Evolutionary conservation across 2,329 filamentous ascomycete genomes (phyloP).

Genomic region (Talaromyces funiculosus): DNA sequence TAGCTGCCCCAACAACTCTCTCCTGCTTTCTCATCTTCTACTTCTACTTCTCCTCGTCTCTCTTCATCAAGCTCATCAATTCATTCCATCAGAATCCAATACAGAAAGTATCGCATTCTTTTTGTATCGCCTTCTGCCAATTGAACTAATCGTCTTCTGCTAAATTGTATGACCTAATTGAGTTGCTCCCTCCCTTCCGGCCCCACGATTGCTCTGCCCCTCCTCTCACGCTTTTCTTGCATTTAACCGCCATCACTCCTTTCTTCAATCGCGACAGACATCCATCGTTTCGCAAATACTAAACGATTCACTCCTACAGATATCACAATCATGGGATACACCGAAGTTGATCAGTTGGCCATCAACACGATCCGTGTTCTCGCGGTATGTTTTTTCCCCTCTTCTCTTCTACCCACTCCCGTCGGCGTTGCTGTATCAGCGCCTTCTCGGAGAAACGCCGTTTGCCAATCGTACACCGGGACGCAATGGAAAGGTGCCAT

Average conservation of each 20-base stretch:
- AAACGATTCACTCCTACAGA: slow-evolving; percentile 19
- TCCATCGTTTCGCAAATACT: not conserved
- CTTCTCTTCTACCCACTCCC: slow-evolving; percentile 2
- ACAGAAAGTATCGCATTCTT: slow-evolving; percentile 3
- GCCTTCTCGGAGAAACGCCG: slow-evolving; percentile 6
- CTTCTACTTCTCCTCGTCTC: slow-evolving; percentile 16
- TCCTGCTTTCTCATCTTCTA: slow-evolving; percentile 12
- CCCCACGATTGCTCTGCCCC: slow-evolving; percentile 6
- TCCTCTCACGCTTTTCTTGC: not conserved
- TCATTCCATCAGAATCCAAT: slow-evolving; percentile 12
- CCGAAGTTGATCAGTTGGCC: slow-evolving; percentile 78
- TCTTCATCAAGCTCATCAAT: slow-evolving; percentile 17
- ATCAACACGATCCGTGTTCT: slow-evolving; percentile 98
- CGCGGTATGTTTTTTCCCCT: slow-evolving; percentile 62
- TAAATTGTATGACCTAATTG: not conserved
- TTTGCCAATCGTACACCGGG: slow-evolving; percentile 1
- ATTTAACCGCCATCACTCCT: not conserved
- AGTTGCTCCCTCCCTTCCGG: not conserved
- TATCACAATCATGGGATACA: slow-evolving; percentile 70
- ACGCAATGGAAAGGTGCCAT: not conserved
- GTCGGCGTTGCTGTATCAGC: not conserved
- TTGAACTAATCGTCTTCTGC: not conserved
- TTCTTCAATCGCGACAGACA: not conserved
- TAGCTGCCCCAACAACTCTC: not conserved
- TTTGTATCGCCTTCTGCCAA: slow-evolving; percentile 8